These are phyloP conservation scores for Candida cerambycidarum DNA, from an alignment of 805 yeast genomes.

Conservation along the genomic window DNA sequence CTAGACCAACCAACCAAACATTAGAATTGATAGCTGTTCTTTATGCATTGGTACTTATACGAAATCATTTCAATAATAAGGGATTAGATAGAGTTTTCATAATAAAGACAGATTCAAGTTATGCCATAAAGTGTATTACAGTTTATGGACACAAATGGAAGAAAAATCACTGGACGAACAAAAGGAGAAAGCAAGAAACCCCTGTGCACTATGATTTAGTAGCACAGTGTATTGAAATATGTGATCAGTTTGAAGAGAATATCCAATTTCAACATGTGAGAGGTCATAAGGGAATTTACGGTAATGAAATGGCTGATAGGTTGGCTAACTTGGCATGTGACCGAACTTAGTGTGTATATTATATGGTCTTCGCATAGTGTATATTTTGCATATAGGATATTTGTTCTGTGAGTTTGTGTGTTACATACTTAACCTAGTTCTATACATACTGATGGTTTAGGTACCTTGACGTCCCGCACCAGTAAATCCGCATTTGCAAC, in stretches of 20 bases:
- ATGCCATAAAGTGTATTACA: conserved; percentile 55
- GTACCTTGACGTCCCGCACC: too few species aligned
- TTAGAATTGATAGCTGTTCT: conserved; percentile 75
- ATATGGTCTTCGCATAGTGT: too few species aligned
- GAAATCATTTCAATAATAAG: background rate
- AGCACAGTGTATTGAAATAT: conserved; percentile 22
- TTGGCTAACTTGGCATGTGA: conserved; percentile 68
- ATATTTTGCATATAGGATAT: too few species aligned
- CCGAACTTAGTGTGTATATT: too few species aligned
- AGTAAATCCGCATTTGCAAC: too few species aligned
- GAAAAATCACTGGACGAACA: conserved; percentile 35
- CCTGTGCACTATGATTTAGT: conserved; percentile 59
- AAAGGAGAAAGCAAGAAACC: conserved; percentile 3
- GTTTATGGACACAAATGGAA: conserved; percentile 56
- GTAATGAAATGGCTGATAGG: conserved; percentile 76
- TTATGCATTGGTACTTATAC: conserved; percentile 44
- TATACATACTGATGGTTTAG: too few species aligned
- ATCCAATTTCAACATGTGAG: conserved; percentile 59
- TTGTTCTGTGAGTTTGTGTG: too few species aligned
- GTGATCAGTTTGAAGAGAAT: conserved; percentile 5
- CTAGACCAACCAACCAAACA: conserved; percentile 68
- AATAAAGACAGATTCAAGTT: conserved; percentile 72
- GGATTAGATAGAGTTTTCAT: conserved; percentile 10
- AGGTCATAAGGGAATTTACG: conserved; percentile 69
- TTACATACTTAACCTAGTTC: too few species aligned